Base-by-base conservation (phyloP, 2,329 filamentous ascomycete species). In the Hymenoscyphus infarciens region DNA sequence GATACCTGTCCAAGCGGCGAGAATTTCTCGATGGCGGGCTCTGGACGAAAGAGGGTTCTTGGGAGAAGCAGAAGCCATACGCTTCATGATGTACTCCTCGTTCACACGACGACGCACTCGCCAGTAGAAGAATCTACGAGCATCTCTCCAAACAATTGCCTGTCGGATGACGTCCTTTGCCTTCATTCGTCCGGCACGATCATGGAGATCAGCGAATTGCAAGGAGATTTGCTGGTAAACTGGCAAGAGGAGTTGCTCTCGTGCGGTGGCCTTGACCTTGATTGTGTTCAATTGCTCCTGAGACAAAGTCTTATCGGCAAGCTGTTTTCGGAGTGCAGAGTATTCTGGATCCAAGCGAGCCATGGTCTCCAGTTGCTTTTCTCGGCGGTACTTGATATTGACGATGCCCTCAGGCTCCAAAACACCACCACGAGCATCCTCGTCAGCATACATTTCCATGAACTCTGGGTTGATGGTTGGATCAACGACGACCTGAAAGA, bases 391-490 rank as follows among this genome's bases (percentile, higher is more conserved):
- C 81, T 98, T 99, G 86, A 99, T 98, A 77, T 92, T 92, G 62
- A 99, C 88, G 74, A 98, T 98, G 81, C 95, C 95, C 77, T 99
- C 95, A 7, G 95, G 95, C 78, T 99, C 95, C 67, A 99, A 85
- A 56, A 99, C 93, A 88, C 95, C 95, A 80, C 94, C 95, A 65
- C 95, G 95, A 62, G 95, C 83, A 69, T 99, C 94, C 68, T 90
- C 88, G 74, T 99, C 95, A 61, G 95, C 95, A 76, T 99, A 99
- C 95, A 99, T 99, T 79, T 99, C 95, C 95, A 99, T 99, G 74
- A 87, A 89, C 56, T 91, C 86, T 19, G 92, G 87, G 83, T 99
- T 98, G 82, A 99, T 99, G 68, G 95, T 98, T 57, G 95, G 95
- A 76, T 99, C 95, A 67, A 99, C 92, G 59, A 99, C 95, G 76